Base-by-base conservation (phyloP, 129 eudicot species). In the Helianthus tuberosus region DNA sequence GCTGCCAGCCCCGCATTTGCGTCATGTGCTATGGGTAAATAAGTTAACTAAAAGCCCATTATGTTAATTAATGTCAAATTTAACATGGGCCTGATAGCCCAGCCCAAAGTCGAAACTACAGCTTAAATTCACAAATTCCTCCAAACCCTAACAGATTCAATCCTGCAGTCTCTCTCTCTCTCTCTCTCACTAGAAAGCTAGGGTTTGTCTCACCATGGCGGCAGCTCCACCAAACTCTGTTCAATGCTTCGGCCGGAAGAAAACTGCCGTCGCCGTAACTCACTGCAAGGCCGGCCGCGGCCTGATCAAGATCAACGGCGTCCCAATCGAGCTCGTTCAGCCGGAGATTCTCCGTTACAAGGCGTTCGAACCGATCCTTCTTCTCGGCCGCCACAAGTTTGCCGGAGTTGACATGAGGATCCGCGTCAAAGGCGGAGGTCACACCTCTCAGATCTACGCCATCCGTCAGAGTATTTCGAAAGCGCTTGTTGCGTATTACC, bases 201-300 rank as follows among this genome's bases (percentile, higher is more conserved):
- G 73, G 57, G 73, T 64, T 64, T 39, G 50, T 39, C 1, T 16
- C 75, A 27, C 8, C 59, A 68, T 48, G 73, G 59, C 73, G 57
- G 57, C 72, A 23, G 58, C 73, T 11, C 73, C 73, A 68, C 43
- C 73, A 5, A 68, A 47, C 2, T 47, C 55, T 2, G 73, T 68
- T 11, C 73, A 68, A 27, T 68, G 73, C 17, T 68, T 68, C 4
- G 73, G 73, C 73, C 73, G 73, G 43, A 68, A 68, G 73, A 68
- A 68, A 39, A 68, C 73, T 0, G 73, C 73, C 57, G 73, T 68
- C 1, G 73, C 73, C 43, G 73, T 68, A 15, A 68, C 73, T 29
- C 73, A 68, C 73, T 68, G 73, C 73, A 68, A 68, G 59, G 69
- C 69, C 32, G 69, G 69, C 5, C 69, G 69, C 8, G 69, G 69